Evolutionary conservation across 2,329 filamentous ascomycete genomes (phyloP).

Genomic region (Domatiomyces globalis): DNA sequence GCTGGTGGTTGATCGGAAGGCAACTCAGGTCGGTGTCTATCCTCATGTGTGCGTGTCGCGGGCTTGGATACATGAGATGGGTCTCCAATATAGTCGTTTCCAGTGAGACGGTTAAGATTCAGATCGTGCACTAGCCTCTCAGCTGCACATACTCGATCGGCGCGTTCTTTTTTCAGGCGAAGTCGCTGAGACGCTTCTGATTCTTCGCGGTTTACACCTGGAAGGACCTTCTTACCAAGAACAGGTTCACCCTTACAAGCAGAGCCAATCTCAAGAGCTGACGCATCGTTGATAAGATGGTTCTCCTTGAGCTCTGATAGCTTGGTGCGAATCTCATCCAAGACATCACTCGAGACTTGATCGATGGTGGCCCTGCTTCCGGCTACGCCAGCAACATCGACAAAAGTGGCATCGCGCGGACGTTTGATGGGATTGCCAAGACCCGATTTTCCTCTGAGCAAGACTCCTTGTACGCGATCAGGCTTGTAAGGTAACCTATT

Average conservation of each 20-base stretch:
- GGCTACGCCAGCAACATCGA: background rate
- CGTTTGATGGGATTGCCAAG: background rate
- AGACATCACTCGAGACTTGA: background rate
- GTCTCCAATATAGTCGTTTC: background rate
- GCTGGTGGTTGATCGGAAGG: too few relatives aligned
- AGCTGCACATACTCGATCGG: background rate
- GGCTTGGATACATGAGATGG: background rate
- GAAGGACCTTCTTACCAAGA: background rate
- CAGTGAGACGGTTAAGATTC: background rate
- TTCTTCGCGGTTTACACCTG: background rate
- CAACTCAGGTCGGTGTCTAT: background rate
- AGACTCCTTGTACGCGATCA: background rate
- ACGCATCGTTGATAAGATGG: background rate
- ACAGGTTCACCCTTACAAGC: background rate
- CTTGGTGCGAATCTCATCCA: background rate
- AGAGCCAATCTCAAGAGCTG: background rate
- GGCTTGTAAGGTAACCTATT: background rate
- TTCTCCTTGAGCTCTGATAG: background rate
- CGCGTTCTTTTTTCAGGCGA: background rate
- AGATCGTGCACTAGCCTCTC: background rate
- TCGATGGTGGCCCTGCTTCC: background rate
- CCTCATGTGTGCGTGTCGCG: too few relatives aligned
- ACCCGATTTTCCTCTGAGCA: background rate
- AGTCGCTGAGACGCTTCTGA: background rate
- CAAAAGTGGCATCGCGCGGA: background rate